Evolutionary conservation across 192 early-diverging fungal genomes (phyloP).

Genomic region (Linnemannia hyalina): DNA sequence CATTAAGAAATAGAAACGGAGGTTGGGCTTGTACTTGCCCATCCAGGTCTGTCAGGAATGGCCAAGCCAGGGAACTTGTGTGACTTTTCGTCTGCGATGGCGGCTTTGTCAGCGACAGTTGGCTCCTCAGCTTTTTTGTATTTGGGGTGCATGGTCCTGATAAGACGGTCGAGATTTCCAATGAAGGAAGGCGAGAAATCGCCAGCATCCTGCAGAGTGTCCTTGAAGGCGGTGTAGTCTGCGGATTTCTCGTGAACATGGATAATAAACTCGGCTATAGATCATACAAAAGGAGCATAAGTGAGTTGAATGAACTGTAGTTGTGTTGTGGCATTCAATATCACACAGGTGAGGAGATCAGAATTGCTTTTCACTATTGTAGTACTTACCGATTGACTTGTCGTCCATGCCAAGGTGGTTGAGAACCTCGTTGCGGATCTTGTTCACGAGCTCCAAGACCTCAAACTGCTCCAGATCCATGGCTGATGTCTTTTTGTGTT

Average conservation of each 20-base stretch:
- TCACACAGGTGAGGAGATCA: neutral
- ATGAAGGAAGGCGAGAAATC: constrained; percentile 90
- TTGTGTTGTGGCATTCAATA: neutral
- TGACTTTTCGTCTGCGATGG: constrained; percentile 67
- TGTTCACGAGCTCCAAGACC: constrained; percentile 89
- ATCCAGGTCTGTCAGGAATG: constrained; percentile 62
- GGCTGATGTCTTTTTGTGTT: neutral
- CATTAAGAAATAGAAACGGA: neutral
- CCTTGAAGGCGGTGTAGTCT: constrained; percentile 75
- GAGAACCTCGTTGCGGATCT: constrained; percentile 90
- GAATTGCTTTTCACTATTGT: neutral
- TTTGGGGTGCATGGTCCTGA: constrained; percentile 85
- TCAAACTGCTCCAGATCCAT: constrained; percentile 85
- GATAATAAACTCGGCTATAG: constrained; percentile 90
- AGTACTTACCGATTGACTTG: constrained; percentile 72
- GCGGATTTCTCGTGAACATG: constrained; percentile 82
- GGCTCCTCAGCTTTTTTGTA: constrained; percentile 43
- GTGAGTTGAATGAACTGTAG: neutral
- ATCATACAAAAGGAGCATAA: neutral
- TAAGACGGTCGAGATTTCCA: constrained; percentile 87
- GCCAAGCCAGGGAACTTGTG: constrained; percentile 86
- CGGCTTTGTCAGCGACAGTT: constrained; percentile 37
- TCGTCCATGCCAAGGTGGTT: constrained; percentile 95
- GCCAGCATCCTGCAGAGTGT: constrained; percentile 73
- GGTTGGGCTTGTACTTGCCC: constrained; percentile 40